Base-by-base conservation (phyloP, 2,329 filamentous ascomycete genomes). In the Penicillium sp. region DNA sequence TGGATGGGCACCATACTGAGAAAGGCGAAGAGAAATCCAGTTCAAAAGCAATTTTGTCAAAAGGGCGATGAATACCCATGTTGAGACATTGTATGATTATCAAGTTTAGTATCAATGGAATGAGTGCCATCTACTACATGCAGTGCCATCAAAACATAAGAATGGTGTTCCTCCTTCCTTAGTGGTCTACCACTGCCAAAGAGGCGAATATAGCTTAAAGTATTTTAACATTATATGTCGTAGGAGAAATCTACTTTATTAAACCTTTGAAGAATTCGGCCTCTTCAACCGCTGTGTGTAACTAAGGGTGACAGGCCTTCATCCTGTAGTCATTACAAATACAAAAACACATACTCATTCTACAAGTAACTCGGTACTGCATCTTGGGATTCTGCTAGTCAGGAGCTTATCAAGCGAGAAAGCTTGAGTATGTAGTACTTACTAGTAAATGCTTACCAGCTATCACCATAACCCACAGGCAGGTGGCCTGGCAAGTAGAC, bases 1-100 rank as follows among this genome's bases (percentile, higher is more conserved):
- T 31, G 73, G 71, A 55, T 73, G 76, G 66, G 76, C 75, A 43
- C 74, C 74, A 8, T 76, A 77, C 62, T 76, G 16, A 29, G 46
- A 19, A 44, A 23, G 41, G 13, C 21, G 23, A 46, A 33, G 29
- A 21, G 7, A 33, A 15, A 31, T 23, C 15, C 31, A 21, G 23
- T 36, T 25, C 19, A 51, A 48, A 50, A 39, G 16, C n/a, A 34
- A 38, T 4, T 19, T 23, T 50, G 11, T 50, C 19, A 40, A 41
- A 33, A 40, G 50, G 45, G 38, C 46, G 31, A 34, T 47, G 16
- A 36, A 59, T 58, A 56, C 58, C 56, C 55, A 36, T n/a, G 34
- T 53, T 11, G 10, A 40, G 50, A 39, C 36, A 50, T 50, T 64
- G 58, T 64, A 65, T 44, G 49, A 64, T 57, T 58, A 61, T 39